Evolutionary conservation across 2,329 filamentous ascomycete genomes (phyloP), one percentile per base, ranked within the genome.

Genomic region (Beauveria scarabaeidicola): DNA sequence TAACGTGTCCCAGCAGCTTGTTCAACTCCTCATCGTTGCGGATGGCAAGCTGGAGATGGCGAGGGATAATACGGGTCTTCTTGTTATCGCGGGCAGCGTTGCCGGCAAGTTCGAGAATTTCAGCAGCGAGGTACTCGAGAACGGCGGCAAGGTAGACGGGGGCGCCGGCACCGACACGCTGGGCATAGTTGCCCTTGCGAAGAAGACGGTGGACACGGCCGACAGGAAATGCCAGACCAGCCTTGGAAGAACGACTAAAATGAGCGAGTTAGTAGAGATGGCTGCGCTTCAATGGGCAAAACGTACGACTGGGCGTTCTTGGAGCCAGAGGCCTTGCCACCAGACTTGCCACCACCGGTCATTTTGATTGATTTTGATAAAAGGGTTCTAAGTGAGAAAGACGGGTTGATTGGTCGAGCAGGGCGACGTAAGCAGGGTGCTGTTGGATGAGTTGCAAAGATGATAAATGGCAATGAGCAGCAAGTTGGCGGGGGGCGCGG

Each of bases 271-370:
- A 63, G 62, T 40, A n/a, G 23, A 7, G 13, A 29, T 15, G 36
- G 40, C 25, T 36, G 41, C 50, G 7, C 27, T 19, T 29, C 40
- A 61, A 56, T 58, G 48, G 48, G 47, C 56, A 21, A 47, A 63
- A 89, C 92, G 87, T 82, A 97, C 94, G 92, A 97, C 85, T 97
- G 94, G 74, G 94, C 90, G 84, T 89, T 96, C 91, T 99, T 99
- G 83, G 89, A 88, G 82, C 92, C 91, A 82, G 89, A 93, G 83
- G 93, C 92, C 89, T 97, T 97, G 87, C 94, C 94, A 80, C 94
- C 94, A 82, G 93, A 97, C 83, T 99, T 99, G 80, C 94, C 94
- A 80, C 93, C 93, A 86, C 93, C 93, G 91, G 94, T 96, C 94
- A 99, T 99, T 89, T 90, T 97, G 88, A 84, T 72, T 72, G 70